A percentile compares a stretch with the other conserved stretches of the same genome.
Conservation (phyloP, 176 grass and related monocot genomes). For the Eremochloa ophiuroides region DNA sequence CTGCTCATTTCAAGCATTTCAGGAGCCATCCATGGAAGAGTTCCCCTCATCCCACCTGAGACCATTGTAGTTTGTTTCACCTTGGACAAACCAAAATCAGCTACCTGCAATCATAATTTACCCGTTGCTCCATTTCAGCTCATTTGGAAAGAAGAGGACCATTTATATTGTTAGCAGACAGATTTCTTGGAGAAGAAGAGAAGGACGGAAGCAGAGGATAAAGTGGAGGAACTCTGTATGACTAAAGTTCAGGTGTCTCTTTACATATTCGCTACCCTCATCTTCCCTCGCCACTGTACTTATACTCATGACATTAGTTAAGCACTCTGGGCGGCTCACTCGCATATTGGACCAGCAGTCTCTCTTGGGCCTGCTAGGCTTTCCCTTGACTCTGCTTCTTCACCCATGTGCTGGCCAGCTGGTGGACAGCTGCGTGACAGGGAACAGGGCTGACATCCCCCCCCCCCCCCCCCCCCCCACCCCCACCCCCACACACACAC, state of each 20-base stretch:
- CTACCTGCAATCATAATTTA: slow-evolving; percentile 40
- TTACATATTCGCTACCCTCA: neutral
- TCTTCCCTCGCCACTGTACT: neutral
- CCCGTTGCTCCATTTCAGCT: neutral
- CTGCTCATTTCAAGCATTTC: slow-evolving; percentile 52
- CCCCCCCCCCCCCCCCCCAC: no score
- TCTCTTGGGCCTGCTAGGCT: neutral
- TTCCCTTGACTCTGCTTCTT: neutral
- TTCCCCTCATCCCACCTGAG: slow-evolving; percentile 89
- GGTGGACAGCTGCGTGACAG: neutral
- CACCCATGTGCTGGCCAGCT: neutral
- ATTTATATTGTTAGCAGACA: neutral
- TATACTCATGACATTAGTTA: neutral
- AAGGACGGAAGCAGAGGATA: neutral
- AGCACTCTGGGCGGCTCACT: neutral
- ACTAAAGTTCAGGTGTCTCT: neutral
- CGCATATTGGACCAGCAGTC: neutral
- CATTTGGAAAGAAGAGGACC: neutral
- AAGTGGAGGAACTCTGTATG: neutral
- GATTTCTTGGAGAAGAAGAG: neutral
- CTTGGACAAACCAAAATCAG: slow-evolving; percentile 92
- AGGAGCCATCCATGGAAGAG: slow-evolving; percentile 95
- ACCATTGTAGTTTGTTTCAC: slow-evolving; percentile 78
- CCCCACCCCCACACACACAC: no score
- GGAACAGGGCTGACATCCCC: neutral